Conservation (phyloP, 164 flowering plant species). For the Tetrastigma voinierianum region DNA sequence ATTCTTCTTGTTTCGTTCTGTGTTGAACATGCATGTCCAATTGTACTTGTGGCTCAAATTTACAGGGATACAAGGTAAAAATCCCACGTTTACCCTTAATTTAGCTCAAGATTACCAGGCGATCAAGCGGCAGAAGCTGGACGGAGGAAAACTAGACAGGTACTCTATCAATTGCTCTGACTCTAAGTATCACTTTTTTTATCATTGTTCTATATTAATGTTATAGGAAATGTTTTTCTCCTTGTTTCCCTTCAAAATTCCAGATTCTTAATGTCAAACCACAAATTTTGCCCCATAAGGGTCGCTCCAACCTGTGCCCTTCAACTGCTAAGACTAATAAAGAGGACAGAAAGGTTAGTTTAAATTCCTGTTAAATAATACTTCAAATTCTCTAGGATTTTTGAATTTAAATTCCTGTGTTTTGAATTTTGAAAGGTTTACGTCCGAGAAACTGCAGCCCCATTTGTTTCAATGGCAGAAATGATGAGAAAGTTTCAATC, state of each 20-base stretch:
- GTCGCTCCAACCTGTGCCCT: slow-evolving; percentile 24
- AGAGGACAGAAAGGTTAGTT: slow-evolving; percentile 76
- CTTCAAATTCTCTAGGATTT: no score
- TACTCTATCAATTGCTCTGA: slow-evolving; percentile 12
- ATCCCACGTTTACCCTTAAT: slow-evolving; percentile 31
- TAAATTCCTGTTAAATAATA: no score
- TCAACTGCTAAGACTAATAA: slow-evolving; percentile 35
- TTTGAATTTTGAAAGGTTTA: slow-evolving; percentile 42
- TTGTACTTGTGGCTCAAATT: neutral
- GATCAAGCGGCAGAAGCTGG: slow-evolving; percentile 88
- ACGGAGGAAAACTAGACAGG: slow-evolving; percentile 89
- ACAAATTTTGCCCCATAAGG: slow-evolving; percentile 66
- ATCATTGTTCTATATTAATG: neutral
- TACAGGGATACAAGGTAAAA: slow-evolving; percentile 44
- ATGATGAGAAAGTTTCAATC: slow-evolving; percentile 82
- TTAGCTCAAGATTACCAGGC: slow-evolving; percentile 87
- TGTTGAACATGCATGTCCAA: neutral
- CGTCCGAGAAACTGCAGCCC: slow-evolving; percentile 65
- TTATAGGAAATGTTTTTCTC: neutral
- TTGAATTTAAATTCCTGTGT: no score
- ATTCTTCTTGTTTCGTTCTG: neutral
- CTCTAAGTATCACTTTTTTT: neutral
- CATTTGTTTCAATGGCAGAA: slow-evolving; percentile 86
- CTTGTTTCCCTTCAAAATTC: neutral
- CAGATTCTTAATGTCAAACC: slow-evolving; percentile 79